Percentiles rank a stretch among this genome's conserved stretches.
Conservation (phyloP, 2,329 filamentous ascomycete species). For the Neonectria sp. region DNA sequence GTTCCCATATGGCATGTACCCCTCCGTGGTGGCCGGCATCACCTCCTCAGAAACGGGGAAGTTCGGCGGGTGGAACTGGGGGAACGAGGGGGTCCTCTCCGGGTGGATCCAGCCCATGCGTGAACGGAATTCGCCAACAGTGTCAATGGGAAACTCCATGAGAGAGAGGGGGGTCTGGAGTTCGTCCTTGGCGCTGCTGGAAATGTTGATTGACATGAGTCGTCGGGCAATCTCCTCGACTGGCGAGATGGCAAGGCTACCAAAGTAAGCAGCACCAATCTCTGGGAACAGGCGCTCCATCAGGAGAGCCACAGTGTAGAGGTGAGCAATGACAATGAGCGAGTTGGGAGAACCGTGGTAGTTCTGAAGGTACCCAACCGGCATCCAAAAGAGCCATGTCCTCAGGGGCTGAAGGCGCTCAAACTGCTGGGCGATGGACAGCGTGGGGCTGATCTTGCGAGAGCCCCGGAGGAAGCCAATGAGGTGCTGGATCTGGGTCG, state of each 20-base stretch:
- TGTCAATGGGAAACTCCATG: slow-evolving; percentile 81
- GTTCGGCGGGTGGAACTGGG: slow-evolving; percentile 71
- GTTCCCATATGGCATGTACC: slow-evolving; percentile 70
- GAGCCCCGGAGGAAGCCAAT: slow-evolving; percentile 81
- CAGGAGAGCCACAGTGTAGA: slow-evolving; percentile 89
- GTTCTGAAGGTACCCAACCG: slow-evolving; percentile 85
- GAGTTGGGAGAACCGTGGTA: slow-evolving; percentile 83
- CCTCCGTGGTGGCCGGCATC: slow-evolving; percentile 57
- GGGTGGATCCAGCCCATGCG: slow-evolving; percentile 79
- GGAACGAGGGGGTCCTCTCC: slow-evolving; percentile 71
- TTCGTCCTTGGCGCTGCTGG: slow-evolving; percentile 69
- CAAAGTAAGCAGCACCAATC: slow-evolving; percentile 90
- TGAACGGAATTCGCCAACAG: slow-evolving; percentile 77
- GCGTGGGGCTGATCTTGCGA: slow-evolving; percentile 77
- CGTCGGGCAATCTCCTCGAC: slow-evolving; percentile 89
- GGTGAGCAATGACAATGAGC: slow-evolving; percentile 88
- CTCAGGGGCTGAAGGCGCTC: slow-evolving; percentile 89
- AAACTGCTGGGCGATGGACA: slow-evolving; percentile 87
- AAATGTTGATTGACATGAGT: slow-evolving; percentile 77
- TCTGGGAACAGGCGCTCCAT: slow-evolving; percentile 94
- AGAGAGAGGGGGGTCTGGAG: slow-evolving; percentile 74
- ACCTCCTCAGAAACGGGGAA: slow-evolving; percentile 66
- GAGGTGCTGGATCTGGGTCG: slow-evolving; percentile 77
- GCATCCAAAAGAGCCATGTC: slow-evolving; percentile 97
- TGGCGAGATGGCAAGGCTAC: slow-evolving; percentile 82